Evolutionary conservation across 208 protist genomes (phyloP), one percentile per base, ranked within the genome.

Genomic region (Trypanosoma congolense): DNA sequence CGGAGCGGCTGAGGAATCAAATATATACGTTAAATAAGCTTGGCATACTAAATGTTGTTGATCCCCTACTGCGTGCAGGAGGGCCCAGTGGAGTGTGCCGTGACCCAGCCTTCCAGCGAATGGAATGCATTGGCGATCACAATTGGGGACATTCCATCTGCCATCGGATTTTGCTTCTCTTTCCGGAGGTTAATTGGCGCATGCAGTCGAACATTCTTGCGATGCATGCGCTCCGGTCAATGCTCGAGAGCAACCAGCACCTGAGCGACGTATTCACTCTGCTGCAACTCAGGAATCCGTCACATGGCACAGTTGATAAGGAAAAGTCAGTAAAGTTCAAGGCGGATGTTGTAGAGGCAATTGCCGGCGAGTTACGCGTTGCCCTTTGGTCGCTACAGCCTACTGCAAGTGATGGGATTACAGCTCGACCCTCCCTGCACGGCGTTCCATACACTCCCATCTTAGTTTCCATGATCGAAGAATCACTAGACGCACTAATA

Each of bases 121-220:
- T 64, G 64, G 64, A 70, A 43, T 63, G 55, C 31, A 64, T 70
- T 59, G 64, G 64, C 18, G 64, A 70, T 43, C 64, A 70, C 31
- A 70, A 56, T 30, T 70, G 61, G 61, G 61, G 61, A 2, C 52
- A 60, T 38, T 56, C 52, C 18, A 41, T 61, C 43, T 58, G 52
- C 18, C 54, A 43, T 25, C 45, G 61, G 2, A 31, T 68, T 6
- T 12, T 61, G 10, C 29, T 49, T 9, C 40, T 68, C 1, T 68
- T 61, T 35, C 61, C 61, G 30, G 61, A 68, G 46, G 54, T 68
- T 6, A 36, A 61, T 1, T 68, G 61, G 61, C 61, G 54, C 19
- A 44, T 47, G 2, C 9, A 28, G 0, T 4, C 21, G 2, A 51
- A 49, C 33, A 18, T 56, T 4, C 47, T 30, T 31, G 47, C 44